A percentile compares a stretch with the other conserved stretches of the same genome.
Evolutionary conservation across 1,139 yeast species (phyloP).

Genomic region (Kurtzmaniella quercitrusa): DNA sequence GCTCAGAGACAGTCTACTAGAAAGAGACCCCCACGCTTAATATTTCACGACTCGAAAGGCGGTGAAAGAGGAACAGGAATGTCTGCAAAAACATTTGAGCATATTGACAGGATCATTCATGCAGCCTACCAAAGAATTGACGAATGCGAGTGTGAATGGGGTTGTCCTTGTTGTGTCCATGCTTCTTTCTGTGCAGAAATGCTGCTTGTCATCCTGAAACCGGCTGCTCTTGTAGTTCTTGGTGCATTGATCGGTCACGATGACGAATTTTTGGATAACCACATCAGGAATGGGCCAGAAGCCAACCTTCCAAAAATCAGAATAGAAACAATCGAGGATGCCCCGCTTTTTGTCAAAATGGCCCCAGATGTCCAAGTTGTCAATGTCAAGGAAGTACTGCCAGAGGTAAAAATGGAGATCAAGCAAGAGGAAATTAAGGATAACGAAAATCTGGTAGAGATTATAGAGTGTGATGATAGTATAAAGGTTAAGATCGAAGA

Average conservation of each 20-base stretch:
- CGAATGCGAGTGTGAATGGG: conserved; percentile 75
- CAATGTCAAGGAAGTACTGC: conserved; percentile 31
- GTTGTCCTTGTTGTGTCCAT: conserved; percentile 87
- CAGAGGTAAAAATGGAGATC: conserved; percentile 1
- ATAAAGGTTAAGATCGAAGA: background rate
- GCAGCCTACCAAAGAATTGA: conserved; percentile 57
- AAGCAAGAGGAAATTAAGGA: conserved; percentile 7
- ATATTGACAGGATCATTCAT: conserved; percentile 59
- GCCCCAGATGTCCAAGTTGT: conserved; percentile 57
- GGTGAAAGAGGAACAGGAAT: conserved; percentile 78
- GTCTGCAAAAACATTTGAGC: conserved; percentile 73
- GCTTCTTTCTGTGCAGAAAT: conserved; percentile 76
- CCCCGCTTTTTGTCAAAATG: conserved; percentile 49
- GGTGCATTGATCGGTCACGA: conserved; percentile 49
- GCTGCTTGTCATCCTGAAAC: conserved; percentile 78
- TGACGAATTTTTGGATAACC: conserved; percentile 27
- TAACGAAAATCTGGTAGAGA: conserved; percentile 10
- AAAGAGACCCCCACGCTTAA: conserved; percentile 78
- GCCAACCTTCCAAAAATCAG: conserved; percentile 63
- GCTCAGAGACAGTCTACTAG: conserved; percentile 66
- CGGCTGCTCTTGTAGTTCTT: conserved; percentile 75
- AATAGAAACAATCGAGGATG: conserved; percentile 67
- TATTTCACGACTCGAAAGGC: conserved; percentile 80
- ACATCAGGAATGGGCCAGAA: conserved; percentile 78
- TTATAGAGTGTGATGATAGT: conserved; percentile 1